Percentiles rank a stretch among this genome's conserved stretches.
Evolutionary conservation across 2,329 filamentous ascomycete species (phyloP).

Genomic region (Talaromyces rugulosus): DNA sequence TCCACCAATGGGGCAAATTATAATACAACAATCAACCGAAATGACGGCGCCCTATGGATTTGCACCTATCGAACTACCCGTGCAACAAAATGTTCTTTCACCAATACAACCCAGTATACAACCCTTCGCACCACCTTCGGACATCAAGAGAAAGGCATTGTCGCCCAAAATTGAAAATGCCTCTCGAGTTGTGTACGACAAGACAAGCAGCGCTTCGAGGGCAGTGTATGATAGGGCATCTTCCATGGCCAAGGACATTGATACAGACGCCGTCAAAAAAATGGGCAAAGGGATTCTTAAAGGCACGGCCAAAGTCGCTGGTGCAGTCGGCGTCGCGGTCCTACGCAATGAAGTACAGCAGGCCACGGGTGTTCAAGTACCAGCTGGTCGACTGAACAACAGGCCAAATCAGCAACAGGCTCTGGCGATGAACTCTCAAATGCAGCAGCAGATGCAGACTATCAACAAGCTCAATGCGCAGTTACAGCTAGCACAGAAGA

Average conservation of each 20-base stretch:
- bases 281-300: slow-evolving; percentile 9
- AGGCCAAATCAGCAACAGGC: slow-evolving; percentile 5
- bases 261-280: slow-evolving; percentile 10
- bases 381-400: background rate
- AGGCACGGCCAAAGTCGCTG: slow-evolving; percentile 7
- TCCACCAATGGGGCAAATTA: background rate
- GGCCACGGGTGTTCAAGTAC: slow-evolving; percentile 6
- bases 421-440: background rate
- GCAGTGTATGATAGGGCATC: slow-evolving; percentile 10
- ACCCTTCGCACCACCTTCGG: background rate
- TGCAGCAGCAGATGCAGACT: slow-evolving; percentile 3
- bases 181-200: slow-evolving; percentile 3
- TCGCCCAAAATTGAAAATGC: slow-evolving; percentile 5
- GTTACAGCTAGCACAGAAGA: background rate
- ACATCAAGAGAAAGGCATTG: slow-evolving; percentile 9
- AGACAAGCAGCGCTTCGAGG: slow-evolving; percentile 5
- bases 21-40: background rate
- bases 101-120: slow-evolving; percentile 7
- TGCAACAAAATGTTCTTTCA: slow-evolving; percentile 1
- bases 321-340: background rate
- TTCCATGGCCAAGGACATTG: slow-evolving; percentile 7
- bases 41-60: background rate
- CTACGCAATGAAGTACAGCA: slow-evolving; percentile 4
- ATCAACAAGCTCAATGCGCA: slow-evolving; percentile 6
- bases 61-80: background rate